Evolutionary conservation across 208 protist species (phyloP).

Genomic region (Tritrichomonas musculus): DNA sequence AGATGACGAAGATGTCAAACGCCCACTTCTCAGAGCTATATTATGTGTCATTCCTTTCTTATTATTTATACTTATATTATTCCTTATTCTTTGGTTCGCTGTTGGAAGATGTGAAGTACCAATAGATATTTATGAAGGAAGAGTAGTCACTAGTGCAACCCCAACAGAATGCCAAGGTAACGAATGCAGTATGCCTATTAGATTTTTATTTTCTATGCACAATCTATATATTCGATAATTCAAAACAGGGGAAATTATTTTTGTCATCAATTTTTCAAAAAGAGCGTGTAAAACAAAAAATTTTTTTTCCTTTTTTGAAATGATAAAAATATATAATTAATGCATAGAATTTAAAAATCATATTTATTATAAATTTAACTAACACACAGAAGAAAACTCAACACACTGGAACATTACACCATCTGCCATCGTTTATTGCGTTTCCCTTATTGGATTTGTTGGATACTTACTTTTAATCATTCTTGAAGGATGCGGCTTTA

Average conservation of each 20-base stretch:
- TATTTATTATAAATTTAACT: too few species aligned
- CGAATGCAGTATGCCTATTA: too few species aligned
- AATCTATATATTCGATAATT: too few species aligned
- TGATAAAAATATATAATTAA: too few species aligned
- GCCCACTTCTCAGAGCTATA: not conserved
- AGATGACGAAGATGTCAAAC: not conserved
- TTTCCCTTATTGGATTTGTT: not conserved
- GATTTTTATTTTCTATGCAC: too few species aligned
- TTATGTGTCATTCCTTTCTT: not conserved
- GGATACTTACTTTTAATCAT: not conserved
- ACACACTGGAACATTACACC: not conserved
- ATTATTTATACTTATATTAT: not conserved
- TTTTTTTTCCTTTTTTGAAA: too few species aligned
- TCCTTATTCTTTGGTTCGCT: not conserved
- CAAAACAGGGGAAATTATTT: too few species aligned
- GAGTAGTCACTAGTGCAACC: too few species aligned
- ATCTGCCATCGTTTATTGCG: not conserved
- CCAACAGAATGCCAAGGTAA: too few species aligned
- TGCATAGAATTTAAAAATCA: too few species aligned
- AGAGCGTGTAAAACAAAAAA: too few species aligned
- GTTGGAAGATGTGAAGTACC: not conserved
- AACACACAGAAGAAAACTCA: not conserved
- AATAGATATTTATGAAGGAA: not conserved
- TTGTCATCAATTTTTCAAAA: too few species aligned
- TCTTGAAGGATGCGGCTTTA: not conserved